Percentiles rank a stretch among this genome's conserved stretches.
Conservation (phyloP, 2,329 filamentous ascomycete species). For the Fusarium sp. region DNA sequence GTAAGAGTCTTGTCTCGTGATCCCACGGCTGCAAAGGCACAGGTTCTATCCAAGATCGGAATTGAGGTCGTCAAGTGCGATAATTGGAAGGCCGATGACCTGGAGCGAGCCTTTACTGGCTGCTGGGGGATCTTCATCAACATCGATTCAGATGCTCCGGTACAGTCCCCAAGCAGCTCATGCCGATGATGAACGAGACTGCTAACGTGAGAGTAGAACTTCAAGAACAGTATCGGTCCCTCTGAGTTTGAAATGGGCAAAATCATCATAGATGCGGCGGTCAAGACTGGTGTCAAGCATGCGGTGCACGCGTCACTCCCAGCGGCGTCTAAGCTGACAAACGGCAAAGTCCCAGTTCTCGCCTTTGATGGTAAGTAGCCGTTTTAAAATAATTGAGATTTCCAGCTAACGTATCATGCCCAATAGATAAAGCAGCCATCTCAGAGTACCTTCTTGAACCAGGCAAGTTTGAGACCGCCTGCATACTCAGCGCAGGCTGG, state of each 20-base stretch:
- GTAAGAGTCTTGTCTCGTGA: background rate
- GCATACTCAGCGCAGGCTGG: background rate
- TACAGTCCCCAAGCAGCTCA: background rate
- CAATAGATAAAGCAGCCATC: background rate
- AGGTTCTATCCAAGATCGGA: background rate
- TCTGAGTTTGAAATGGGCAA: background rate
- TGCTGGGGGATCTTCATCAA: conserved; percentile 1
- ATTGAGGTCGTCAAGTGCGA: background rate
- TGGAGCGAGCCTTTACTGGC: background rate
- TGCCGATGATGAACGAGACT: background rate
- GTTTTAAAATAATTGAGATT: too few relatives aligned
- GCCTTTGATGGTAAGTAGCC: background rate
- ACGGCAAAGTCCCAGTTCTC: background rate
- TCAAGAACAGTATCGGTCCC: background rate
- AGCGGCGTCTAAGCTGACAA: background rate
- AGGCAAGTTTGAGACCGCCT: background rate
- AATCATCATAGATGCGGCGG: background rate
- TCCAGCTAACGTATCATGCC: too few relatives aligned
- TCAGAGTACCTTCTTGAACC: background rate
- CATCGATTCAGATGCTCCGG: conserved; percentile 1
- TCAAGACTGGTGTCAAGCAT: background rate
- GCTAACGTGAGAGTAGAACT: background rate
- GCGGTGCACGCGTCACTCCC: background rate
- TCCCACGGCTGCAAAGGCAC: background rate
- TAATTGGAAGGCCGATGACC: background rate